These are phyloP conservation scores for Yamadazyma membranifaciens DNA, from an alignment of 1,139 yeast genomes.

Conservation along the genomic window DNA sequence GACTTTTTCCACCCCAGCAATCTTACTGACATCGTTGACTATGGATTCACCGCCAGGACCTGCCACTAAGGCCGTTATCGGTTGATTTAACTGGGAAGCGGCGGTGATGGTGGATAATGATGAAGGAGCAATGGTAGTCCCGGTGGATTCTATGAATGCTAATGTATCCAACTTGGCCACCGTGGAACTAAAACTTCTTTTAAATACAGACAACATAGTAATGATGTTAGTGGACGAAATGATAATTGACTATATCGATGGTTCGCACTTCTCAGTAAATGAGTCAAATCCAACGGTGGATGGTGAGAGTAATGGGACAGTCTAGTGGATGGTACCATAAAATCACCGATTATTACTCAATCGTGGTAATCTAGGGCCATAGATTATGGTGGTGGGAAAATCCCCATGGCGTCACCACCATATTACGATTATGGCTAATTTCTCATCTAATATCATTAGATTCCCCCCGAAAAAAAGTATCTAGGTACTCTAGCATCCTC, in stretches of 20 bases:
- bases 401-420: no score
- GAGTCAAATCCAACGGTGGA: no score
- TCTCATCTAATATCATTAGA: no score
- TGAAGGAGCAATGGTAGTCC: conserved; percentile 55
- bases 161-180: conserved; percentile 48
- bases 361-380: no score
- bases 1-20: conserved; percentile 45
- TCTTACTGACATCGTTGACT: conserved; percentile 36
- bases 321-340: no score
- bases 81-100: conserved; percentile 62
- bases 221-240: not conserved
- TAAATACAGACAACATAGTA: conserved; percentile 12
- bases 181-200: conserved; percentile 32
- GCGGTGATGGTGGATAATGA: conserved; percentile 68
- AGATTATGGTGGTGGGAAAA: no score
- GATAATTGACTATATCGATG: not conserved
- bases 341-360: no score
- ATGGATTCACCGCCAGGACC: conserved; percentile 51
- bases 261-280: not conserved
- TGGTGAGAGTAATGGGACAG: no score
- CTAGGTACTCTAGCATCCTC: no score
- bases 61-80: conserved; percentile 59
- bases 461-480: no score
- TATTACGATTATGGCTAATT: no score
- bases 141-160: conserved; percentile 67